These are phyloP conservation scores for Pyrenophora tritici-repentis DNA, from an alignment of 2,329 filamentous ascomycete species.

Conservation along the genomic window DNA sequence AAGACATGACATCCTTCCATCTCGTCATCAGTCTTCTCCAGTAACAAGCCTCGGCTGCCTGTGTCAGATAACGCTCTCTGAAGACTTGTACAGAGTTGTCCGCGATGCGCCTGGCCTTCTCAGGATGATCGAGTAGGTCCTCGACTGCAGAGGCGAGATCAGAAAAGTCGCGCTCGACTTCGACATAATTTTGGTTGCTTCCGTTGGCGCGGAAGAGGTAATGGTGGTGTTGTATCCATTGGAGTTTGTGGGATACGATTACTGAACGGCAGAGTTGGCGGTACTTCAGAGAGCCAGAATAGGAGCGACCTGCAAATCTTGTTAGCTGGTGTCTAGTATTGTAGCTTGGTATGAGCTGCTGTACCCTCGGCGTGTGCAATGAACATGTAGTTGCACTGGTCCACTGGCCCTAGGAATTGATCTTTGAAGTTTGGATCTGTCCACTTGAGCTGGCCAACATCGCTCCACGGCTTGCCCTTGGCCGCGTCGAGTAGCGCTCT, in stretches of 20 bases:
- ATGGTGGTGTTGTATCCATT: slow-evolving; percentile 24
- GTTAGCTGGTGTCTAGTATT: background rate
- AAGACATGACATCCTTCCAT: slow-evolving; percentile 20
- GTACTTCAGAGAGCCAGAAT: slow-evolving; percentile 58
- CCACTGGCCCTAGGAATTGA: slow-evolving; percentile 21
- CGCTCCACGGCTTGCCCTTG: slow-evolving; percentile 21
- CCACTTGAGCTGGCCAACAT: slow-evolving; percentile 23
- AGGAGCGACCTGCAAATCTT: slow-evolving; percentile 29
- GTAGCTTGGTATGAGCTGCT: slow-evolving; percentile 11
- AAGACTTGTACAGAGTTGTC: slow-evolving; percentile 22
- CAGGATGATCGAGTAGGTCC: slow-evolving; percentile 18
- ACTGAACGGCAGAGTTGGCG: slow-evolving; percentile 52
- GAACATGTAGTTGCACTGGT: slow-evolving; percentile 42
- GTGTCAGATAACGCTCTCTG: slow-evolving; percentile 21
- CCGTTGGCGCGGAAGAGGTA: slow-evolving; percentile 17
- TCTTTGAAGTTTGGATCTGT: slow-evolving; percentile 10
- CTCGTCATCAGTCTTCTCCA: slow-evolving; percentile 21
- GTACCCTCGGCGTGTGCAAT: slow-evolving; percentile 57
- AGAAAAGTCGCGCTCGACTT: slow-evolving; percentile 29
- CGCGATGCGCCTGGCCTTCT: slow-evolving; percentile 15
- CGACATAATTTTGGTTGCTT: slow-evolving; percentile 23
- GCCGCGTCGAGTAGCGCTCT: slow-evolving; percentile 15
- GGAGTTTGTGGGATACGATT: slow-evolving; percentile 20
- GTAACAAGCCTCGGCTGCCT: slow-evolving; percentile 24
- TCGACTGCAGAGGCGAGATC: slow-evolving; percentile 19